Conservation (phyloP, 2,329 filamentous ascomycete genomes). For the Volutella citrinella region DNA sequence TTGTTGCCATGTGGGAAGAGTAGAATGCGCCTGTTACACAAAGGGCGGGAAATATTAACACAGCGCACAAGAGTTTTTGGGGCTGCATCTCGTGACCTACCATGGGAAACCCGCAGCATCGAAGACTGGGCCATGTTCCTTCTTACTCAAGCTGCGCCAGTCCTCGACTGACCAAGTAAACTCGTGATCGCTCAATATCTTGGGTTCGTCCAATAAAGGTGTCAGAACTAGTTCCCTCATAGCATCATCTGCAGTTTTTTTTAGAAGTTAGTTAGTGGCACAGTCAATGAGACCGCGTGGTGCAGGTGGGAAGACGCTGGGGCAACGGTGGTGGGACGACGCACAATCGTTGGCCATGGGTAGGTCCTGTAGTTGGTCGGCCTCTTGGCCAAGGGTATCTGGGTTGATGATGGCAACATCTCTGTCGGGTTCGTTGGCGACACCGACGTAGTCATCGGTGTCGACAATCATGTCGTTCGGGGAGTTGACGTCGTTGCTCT, state of each 20-base stretch:
- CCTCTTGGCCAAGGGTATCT: slow-evolving; percentile 47
- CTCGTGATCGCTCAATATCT: slow-evolving; percentile 70
- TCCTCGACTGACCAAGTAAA: slow-evolving; percentile 85
- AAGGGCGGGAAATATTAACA: too few relatives aligned
- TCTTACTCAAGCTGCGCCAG: slow-evolving; percentile 74
- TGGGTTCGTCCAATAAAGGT: slow-evolving; percentile 70
- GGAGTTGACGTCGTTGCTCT: slow-evolving; percentile 54
- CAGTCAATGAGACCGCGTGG: too few relatives aligned
- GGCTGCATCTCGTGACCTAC: too few relatives aligned
- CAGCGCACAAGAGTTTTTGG: too few relatives aligned
- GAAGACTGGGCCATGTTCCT: slow-evolving; percentile 86
- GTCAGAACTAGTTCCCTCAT: slow-evolving; percentile 81
- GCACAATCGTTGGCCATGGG: slow-evolving; percentile 53
- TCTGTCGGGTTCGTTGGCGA: slow-evolving; percentile 46
- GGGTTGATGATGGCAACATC: slow-evolving; percentile 55
- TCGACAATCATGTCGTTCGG: slow-evolving; percentile 57
- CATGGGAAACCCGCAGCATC: slow-evolving; percentile 84
- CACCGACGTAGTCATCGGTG: slow-evolving; percentile 52
- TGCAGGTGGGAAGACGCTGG: slow-evolving; percentile 3
- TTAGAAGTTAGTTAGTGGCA: too few relatives aligned
- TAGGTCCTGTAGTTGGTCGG: slow-evolving; percentile 45
- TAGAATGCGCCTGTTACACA: slow-evolving; percentile 70
- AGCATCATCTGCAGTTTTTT: slow-evolving; percentile 64
- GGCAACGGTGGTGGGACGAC: slow-evolving; percentile 24
- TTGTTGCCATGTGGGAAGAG: slow-evolving; percentile 97